A percentile compares a stretch with the other conserved stretches of the same genome.
Evolutionary conservation across 371 early-diverging fungal genomes (phyloP).

Genomic region (Haplosporangium sp.): DNA sequence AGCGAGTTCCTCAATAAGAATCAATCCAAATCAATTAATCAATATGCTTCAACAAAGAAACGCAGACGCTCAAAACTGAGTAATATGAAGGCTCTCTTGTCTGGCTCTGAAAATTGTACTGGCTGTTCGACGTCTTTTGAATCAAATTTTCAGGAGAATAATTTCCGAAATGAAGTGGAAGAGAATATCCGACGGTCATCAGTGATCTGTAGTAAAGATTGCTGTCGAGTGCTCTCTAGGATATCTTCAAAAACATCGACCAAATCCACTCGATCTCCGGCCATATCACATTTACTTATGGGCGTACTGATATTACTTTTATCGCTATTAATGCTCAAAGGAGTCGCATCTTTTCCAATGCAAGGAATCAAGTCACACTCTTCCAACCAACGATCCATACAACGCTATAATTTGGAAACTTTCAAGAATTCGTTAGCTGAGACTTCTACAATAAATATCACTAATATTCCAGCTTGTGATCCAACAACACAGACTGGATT

Average conservation of each 20-base stretch:
- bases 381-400: neutral
- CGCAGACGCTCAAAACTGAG: neutral
- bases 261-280: neutral
- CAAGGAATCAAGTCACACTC: neutral
- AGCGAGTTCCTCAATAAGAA: neutral
- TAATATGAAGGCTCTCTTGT: neutral
- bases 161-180: neutral
- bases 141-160: neutral
- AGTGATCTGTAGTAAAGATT: neutral
- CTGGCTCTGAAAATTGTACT: neutral
- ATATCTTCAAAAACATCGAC: neutral
- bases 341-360: neutral
- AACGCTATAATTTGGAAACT: neutral
- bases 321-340: neutral
- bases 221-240: neutral
- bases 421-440: neutral
- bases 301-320: neutral
- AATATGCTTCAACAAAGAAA: neutral
- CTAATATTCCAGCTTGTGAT: constrained; percentile 24
- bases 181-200: neutral
- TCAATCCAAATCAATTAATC: neutral
- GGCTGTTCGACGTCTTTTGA: neutral
- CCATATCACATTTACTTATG: neutral
- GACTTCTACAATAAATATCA: constrained; percentile 21
- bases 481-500: constrained; percentile 30